phyloP scores from a whole-genome alignment of 768 basidiomycete genomes.

The Tubosaeta sp. region DNA sequence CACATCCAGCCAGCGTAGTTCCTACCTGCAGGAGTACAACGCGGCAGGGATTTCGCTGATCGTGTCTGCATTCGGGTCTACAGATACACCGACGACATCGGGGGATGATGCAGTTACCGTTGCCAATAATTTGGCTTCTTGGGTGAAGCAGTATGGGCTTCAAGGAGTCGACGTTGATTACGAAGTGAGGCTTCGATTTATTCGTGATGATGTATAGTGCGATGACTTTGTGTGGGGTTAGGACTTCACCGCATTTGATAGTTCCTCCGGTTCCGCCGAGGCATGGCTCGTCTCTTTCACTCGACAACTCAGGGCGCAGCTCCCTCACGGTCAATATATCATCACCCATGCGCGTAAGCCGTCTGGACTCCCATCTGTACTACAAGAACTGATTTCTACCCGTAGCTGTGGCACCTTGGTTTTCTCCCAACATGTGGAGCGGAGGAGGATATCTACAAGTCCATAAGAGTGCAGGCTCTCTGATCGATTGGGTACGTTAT shows the following conservation, averaged over 20 bases:
- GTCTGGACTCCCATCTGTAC: too few species aligned
- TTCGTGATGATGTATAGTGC: not conserved
- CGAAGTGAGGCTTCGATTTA: conserved; percentile 25
- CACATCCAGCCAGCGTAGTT: conserved; percentile 33
- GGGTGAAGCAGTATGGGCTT: conserved; percentile 41
- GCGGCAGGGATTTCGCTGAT: conserved; percentile 55
- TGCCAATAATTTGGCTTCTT: conserved; percentile 42
- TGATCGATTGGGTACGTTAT: conserved; percentile 41
- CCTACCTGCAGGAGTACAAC: conserved; percentile 44
- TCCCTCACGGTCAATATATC: conserved; percentile 32
- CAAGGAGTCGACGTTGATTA: conserved; percentile 56
- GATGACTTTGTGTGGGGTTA: conserved; percentile 14
- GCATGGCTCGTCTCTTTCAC: conserved; percentile 34
- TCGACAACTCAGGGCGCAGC: conserved; percentile 23
- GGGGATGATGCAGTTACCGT: conserved; percentile 34
- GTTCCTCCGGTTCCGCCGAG: conserved; percentile 44
- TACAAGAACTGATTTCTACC: too few species aligned
- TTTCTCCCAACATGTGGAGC: conserved; percentile 31
- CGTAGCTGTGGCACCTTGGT: conserved; percentile 43
- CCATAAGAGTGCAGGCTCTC: conserved; percentile 34
- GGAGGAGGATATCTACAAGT: conserved; percentile 41
- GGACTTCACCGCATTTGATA: conserved; percentile 56
- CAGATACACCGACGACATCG: conserved; percentile 36
- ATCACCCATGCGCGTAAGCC: conserved; percentile 34
- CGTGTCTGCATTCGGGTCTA: conserved; percentile 50